Percentiles rank a stretch among this genome's conserved stretches.
These are phyloP conservation scores for Pouteria campechiana DNA, from an alignment of 179 eudicot genomes.

Conservation along the genomic window DNA sequence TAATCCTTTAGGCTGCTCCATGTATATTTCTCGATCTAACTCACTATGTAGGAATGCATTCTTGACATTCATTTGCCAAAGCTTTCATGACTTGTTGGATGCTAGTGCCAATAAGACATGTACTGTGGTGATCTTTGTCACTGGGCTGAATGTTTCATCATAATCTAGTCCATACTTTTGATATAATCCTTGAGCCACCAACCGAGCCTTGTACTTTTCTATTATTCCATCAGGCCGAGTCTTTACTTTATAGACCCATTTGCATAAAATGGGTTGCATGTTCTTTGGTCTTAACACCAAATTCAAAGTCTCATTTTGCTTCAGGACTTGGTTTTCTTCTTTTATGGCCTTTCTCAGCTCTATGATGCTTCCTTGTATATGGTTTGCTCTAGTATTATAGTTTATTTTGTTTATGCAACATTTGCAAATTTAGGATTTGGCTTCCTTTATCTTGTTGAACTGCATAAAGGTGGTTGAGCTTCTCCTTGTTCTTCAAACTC, in stretches of 20 bases:
- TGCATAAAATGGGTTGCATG: conserved; percentile 8
- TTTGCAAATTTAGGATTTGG: no score
- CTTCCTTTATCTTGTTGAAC: no score
- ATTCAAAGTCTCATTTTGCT: conserved; percentile 6
- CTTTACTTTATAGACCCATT: conserved; percentile 4
- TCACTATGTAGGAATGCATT: no score
- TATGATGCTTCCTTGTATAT: background rate
- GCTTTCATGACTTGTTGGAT: no score
- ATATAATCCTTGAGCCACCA: conserved; percentile 3
- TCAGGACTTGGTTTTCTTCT: background rate
- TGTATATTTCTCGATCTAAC: no score
- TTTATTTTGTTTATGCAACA: background rate
- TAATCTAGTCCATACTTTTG: conserved; percentile 2
- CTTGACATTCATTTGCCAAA: no score
- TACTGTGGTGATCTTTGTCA: no score
- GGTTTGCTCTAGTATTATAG: background rate
- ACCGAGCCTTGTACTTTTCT: background rate
- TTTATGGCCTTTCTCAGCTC: background rate
- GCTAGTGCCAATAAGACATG: no score
- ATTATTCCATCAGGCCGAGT: background rate
- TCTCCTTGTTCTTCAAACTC: no score
- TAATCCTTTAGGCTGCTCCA: no score
- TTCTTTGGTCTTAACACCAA: conserved; percentile 1
- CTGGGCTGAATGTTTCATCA: conserved; percentile 6
- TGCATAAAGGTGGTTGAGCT: no score